Base-by-base conservation (phyloP, 768 basidiomycete genomes). In the Mycena kentingensis region DNA sequence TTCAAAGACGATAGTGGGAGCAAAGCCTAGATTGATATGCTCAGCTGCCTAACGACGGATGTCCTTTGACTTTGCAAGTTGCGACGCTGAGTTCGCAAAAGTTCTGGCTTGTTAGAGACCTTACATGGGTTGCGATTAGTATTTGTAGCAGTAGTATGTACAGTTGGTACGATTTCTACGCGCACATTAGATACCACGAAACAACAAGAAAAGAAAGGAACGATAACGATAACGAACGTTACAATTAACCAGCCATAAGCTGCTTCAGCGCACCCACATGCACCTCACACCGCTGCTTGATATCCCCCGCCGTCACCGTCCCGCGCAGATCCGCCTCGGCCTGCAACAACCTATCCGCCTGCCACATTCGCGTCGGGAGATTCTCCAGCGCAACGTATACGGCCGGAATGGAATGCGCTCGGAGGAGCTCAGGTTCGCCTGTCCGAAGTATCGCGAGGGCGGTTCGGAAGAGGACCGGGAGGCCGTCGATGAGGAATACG, bases 331-430 rank as follows among this genome's bases (percentile, higher is more conserved):
- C 82, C 2, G 70, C 63, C 57, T 78, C 78, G 22, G 70, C 54
- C 73, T 77, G 49, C 29, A 98, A 74, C 2, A 99, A 74, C 66
- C 86, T 89, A 66, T 96, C 94, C 0, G 92, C 85, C 56, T 93
- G 85, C 91, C 95, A 98, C 82, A 95, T 87, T 52, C 93, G 77
- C 12, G 90, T 93, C 1, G 97, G 95, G 55, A 97, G 72, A 61
- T 88, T 90, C 67, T 94, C 90, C 49, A 99, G 70, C 5, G 90
- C 84, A 10, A 93, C 88, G 64, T 98, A 98, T 1, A 98, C 82
- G 1, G 91, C 89, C 0, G 91, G 87, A 37, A 93, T 87, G 1
- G 90, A 92, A 58, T 90, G 84, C 65, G 91, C 93, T 0, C 79
- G 79, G 21, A 96, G 72, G 1, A 99, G 80, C 59, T 97, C 94